Evolutionary conservation across 768 basidiomycete genomes (phyloP).

Genomic region (Tulasnella sp.): DNA sequence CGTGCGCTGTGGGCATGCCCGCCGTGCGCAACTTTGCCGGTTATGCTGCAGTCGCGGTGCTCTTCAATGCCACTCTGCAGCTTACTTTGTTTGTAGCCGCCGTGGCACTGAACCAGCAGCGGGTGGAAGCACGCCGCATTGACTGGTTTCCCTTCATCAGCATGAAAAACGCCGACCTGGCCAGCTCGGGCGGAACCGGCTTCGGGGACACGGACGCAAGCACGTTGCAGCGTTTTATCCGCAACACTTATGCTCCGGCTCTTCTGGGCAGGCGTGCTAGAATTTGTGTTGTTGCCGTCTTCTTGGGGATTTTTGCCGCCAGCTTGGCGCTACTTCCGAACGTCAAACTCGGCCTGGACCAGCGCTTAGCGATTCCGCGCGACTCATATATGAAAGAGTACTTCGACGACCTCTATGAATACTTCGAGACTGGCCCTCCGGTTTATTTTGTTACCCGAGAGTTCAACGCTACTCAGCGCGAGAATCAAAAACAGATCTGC

Average conservation of each 20-base stretch:
- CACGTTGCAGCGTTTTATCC: slow-evolving; percentile 65
- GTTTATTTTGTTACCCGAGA: slow-evolving; percentile 87
- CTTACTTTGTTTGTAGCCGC: slow-evolving; percentile 89
- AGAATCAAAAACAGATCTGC: slow-evolving; percentile 73
- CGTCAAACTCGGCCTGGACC: slow-evolving; percentile 82
- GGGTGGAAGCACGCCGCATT: slow-evolving; percentile 74
- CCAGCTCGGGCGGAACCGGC: slow-evolving; percentile 48
- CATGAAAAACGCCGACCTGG: slow-evolving; percentile 59
- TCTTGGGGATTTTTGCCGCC: slow-evolving; percentile 65
- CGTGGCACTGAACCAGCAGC: slow-evolving; percentile 66
- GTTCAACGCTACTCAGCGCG: slow-evolving; percentile 52
- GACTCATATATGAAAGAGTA: slow-evolving; percentile 86
- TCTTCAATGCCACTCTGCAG: slow-evolving; percentile 83
- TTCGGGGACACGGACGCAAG: slow-evolving; percentile 45
- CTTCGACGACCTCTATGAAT: slow-evolving; percentile 77
- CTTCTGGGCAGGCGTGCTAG: slow-evolving; percentile 70
- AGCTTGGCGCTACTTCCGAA: slow-evolving; percentile 87
- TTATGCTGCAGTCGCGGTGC: slow-evolving; percentile 91
- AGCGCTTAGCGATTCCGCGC: slow-evolving; percentile 81
- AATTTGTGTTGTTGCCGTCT: slow-evolving; percentile 54
- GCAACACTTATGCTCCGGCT: slow-evolving; percentile 78
- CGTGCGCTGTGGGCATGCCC: slow-evolving; percentile 96
- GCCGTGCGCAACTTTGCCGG: slow-evolving; percentile 96
- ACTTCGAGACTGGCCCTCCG: slow-evolving; percentile 87
- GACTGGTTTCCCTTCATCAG: slow-evolving; percentile 90